A percentile compares a stretch with the other conserved stretches of the same genome.
These are phyloP conservation scores for Raffaelea albimanens DNA, from an alignment of 2,329 filamentous ascomycete genomes.

Conservation along the genomic window DNA sequence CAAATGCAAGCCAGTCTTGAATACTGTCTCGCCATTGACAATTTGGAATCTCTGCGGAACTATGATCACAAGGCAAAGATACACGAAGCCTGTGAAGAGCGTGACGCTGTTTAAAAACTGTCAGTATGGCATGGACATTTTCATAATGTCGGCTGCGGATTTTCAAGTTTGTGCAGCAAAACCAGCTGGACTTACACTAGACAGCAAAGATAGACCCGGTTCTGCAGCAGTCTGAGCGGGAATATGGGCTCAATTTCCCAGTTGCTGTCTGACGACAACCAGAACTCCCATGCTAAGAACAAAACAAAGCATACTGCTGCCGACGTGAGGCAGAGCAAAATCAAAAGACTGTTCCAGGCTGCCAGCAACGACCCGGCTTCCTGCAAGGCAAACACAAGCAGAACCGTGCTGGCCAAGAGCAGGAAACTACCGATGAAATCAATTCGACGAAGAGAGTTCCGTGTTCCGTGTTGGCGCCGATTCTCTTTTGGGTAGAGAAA, in stretches of 20 bases:
- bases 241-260: conserved; percentile 44
- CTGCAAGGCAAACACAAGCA: conserved; percentile 47
- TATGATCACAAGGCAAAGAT: conserved; percentile 47
- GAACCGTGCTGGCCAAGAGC: conserved; percentile 40
- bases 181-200: conserved; percentile 32
- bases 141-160: too few species aligned
- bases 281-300: conserved; percentile 42
- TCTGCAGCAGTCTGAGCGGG: conserved; percentile 35
- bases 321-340: conserved; percentile 37
- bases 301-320: conserved; percentile 36
- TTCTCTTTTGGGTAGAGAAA: conserved; percentile 19
- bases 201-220: conserved; percentile 40
- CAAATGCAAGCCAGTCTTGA: conserved; percentile 47
- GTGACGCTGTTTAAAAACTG: conserved; percentile 32
- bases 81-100: conserved; percentile 46
- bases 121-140: too few species aligned
- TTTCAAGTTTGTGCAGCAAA: too few species aligned
- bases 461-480: conserved; percentile 1
- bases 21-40: conserved; percentile 40
- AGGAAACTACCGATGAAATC: conserved; percentile 23
- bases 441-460: conserved; percentile 8
- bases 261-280: conserved; percentile 27
- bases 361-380: conserved; percentile 44
- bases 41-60: conserved; percentile 54
- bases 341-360: conserved; percentile 41